Conservation (phyloP, 2,329 filamentous ascomycete species). For the Annulohypoxylon truncatum region DNA sequence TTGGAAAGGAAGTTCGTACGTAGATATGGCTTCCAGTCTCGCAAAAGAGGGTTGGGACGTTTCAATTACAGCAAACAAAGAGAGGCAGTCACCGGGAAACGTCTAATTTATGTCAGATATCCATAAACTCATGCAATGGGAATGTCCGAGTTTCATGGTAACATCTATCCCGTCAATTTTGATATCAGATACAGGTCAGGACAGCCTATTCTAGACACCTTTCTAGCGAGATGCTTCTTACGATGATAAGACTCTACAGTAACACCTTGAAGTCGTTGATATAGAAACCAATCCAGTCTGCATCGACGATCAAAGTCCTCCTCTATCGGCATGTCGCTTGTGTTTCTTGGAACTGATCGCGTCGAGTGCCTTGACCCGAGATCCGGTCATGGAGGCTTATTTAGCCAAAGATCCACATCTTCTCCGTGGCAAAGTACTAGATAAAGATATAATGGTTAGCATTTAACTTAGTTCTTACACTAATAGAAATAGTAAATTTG, state of each 20-base stretch:
- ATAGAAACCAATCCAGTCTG: constrained; percentile 20
- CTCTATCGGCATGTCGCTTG: constrained; percentile 24
- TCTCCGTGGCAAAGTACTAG: constrained; percentile 67
- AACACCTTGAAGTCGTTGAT: constrained; percentile 24
- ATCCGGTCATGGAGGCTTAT: constrained; percentile 17
- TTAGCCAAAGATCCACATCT: constrained; percentile 69
- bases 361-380: constrained; percentile 4
- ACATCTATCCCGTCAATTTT: constrained; percentile 32
- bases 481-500: background rate
- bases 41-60: constrained; percentile 8
- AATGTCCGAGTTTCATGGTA: constrained; percentile 26
- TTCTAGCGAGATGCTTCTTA: constrained; percentile 40
- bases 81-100: constrained; percentile 13
- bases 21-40: constrained; percentile 3
- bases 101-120: constrained; percentile 32
- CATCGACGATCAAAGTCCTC: constrained; percentile 6
- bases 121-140: constrained; percentile 32
- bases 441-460: constrained; percentile 26
- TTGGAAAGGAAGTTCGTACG: constrained; percentile 4
- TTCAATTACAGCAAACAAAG: constrained; percentile 16
- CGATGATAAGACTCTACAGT: constrained; percentile 26
- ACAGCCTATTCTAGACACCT: constrained; percentile 43
- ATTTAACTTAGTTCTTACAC: background rate
- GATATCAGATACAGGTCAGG: constrained; percentile 40
- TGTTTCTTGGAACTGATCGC: constrained; percentile 7